Evolutionary conservation across 2,329 filamentous ascomycete genomes (phyloP).

Genomic region (Colletotrichum graminicola): DNA sequence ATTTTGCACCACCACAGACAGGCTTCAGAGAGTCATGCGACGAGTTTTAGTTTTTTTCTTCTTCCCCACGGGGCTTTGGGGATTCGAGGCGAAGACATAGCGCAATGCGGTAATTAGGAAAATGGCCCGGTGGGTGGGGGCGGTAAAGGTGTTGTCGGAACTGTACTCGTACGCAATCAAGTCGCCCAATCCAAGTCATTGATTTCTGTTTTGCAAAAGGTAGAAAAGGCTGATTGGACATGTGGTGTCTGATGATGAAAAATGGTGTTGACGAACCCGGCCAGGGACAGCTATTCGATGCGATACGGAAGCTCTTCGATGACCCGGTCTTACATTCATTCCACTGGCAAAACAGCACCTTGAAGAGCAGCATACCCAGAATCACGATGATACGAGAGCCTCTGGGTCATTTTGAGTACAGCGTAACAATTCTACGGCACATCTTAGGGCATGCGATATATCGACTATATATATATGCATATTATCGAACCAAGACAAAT

Average conservation of each 20-base stretch:
- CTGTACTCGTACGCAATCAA: constrained; percentile 3
- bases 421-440: background rate
- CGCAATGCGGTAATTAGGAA: background rate
- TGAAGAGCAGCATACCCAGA: background rate
- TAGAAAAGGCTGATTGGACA: background rate
- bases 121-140: background rate
- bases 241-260: background rate
- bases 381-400: background rate
- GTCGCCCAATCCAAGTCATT: background rate
- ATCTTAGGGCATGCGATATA: background rate
- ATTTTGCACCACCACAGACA: background rate
- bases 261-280: background rate
- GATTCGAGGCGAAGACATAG: background rate
- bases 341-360: background rate
- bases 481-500: background rate
- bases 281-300: background rate
- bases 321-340: background rate
- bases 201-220: background rate
- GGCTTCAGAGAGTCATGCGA: background rate
- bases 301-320: background rate
- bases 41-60: too few species aligned
- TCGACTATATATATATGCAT: background rate
- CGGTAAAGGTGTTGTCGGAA: background rate
- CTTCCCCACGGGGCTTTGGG: background rate
- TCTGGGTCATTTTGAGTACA: background rate